Evolutionary conservation across 352 stramenopile species (phyloP), one percentile per base, ranked within the genome.

Genomic region (Pythium biforme): DNA sequence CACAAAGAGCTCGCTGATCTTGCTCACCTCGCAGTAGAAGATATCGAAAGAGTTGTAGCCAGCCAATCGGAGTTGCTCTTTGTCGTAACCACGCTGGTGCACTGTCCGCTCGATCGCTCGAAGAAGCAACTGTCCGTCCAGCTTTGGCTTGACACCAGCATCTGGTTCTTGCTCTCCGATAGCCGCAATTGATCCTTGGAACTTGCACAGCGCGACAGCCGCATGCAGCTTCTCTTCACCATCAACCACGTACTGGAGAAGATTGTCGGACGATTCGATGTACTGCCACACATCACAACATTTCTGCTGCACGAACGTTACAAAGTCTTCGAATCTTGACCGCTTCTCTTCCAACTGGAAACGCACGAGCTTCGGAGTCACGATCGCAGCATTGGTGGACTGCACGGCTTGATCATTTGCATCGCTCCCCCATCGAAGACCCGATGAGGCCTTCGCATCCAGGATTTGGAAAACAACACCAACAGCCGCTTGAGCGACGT

Each of bases 41-140:
- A 94, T 83, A 69, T 95, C 86, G 66, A 95, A 93, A 3, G 84
- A 77, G 55, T 89, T 93, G 72, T 92, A 95, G 3, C 86, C 86
- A 9, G 86, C 83, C 7, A 92, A 67, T 19, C 77, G 77, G 23
- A 95, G 83, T 65, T 94, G 77, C 19, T 94, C 84, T 20, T 82
- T 86, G 46, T 89, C 69, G 52, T 95, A 89, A 2, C 86, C 86
- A 33, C 86, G 86, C 19, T 79, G 71, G 17, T 88, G 69, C 11
- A 95, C 83, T 17, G 80, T 86, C 49, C 73, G 75, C 50, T 92
- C 78, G 46, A 94, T 95, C 17, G 83, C 84, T 54, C 84, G 76
- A 22, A 92, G 73, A 40, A 95, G 61, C 25, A 92, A 79, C 15
- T 86, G 74, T 10, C 82, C 82, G 0, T 70, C 84, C 15, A 90